phyloP scores from a whole-genome alignment of 306 rosid species.

The Castanea sativa region DNA sequence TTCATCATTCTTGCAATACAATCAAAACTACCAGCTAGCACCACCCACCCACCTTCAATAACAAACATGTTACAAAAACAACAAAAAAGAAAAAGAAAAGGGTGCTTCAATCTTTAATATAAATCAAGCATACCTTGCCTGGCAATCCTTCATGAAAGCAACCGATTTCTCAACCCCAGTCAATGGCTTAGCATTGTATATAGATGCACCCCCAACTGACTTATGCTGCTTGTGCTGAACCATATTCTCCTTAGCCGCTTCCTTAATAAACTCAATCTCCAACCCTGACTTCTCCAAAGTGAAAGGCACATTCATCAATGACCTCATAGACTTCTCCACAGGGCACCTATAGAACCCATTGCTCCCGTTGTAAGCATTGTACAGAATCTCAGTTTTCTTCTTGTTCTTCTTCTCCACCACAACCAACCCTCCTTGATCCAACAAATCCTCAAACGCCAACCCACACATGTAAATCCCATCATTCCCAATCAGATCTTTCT shows the following conservation, averaged over 20 bases:
- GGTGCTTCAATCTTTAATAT: not conserved
- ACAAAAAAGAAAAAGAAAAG: not conserved
- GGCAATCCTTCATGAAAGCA: constrained; percentile 92
- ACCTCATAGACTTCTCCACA: constrained; percentile 79
- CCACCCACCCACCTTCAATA: too few relatives aligned
- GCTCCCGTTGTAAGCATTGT: constrained; percentile 64
- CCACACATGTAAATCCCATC: constrained; percentile 90
- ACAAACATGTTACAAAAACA: not conserved
- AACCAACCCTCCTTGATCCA: constrained; percentile 80
- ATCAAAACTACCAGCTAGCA: too few relatives aligned
- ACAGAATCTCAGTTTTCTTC: constrained; percentile 72
- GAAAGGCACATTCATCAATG: constrained; percentile 91
- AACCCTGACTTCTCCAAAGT: constrained; percentile 82
- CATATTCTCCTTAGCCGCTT: constrained; percentile 88
- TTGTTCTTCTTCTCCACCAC: constrained; percentile 91
- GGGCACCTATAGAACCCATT: constrained; percentile 84
- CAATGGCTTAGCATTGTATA: constrained; percentile 94
- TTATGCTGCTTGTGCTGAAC: constrained; percentile 94
- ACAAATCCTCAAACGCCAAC: constrained; percentile 77
- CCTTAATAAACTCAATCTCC: constrained; percentile 88
- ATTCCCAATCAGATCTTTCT: constrained; percentile 80
- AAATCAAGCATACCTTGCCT: constrained; percentile 62
- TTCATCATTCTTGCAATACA: not conserved
- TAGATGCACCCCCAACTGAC: constrained; percentile 94
- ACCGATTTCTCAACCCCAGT: constrained; percentile 92